A percentile compares a stretch with the other conserved stretches of the same genome.
phyloP scores from a whole-genome alignment of 2,329 filamentous ascomycete genomes.

The Paecilomyces niveus region DNA sequence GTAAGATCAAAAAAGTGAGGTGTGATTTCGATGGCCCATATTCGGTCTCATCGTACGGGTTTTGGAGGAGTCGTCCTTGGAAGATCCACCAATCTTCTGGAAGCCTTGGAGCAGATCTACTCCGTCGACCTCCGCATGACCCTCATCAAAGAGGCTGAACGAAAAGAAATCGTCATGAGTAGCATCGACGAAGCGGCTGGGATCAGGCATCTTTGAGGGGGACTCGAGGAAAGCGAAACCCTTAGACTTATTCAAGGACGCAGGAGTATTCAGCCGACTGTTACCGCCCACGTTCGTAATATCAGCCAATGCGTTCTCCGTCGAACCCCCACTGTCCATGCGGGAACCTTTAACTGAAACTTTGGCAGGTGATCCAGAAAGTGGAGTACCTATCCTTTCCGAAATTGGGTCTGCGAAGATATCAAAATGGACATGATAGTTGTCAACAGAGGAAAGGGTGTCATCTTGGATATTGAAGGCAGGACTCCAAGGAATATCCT shows the following conservation, averaged over 20 bases:
- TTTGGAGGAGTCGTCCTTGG: slow-evolving; percentile 25
- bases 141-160: slow-evolving; percentile 42
- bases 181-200: slow-evolving; percentile 25
- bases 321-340: slow-evolving; percentile 43
- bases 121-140: slow-evolving; percentile 35
- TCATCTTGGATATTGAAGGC: slow-evolving; percentile 48
- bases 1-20: slow-evolving; percentile 23
- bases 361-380: slow-evolving; percentile 49
- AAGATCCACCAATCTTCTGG: slow-evolving; percentile 38
- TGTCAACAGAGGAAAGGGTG: slow-evolving; percentile 27
- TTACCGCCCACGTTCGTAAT: slow-evolving; percentile 33
- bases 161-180: slow-evolving; percentile 40
- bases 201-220: slow-evolving; percentile 30
- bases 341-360: slow-evolving; percentile 45
- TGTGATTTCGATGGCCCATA: slow-evolving; percentile 25
- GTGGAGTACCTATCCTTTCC: slow-evolving; percentile 31
- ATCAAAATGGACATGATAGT: slow-evolving; percentile 47
- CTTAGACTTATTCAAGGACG: slow-evolving; percentile 28
- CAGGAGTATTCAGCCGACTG: slow-evolving; percentile 24
- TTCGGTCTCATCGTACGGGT: slow-evolving; percentile 22
- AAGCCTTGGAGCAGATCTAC: slow-evolving; percentile 42
- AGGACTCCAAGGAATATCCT: slow-evolving; percentile 39
- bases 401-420: slow-evolving; percentile 44
- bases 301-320: slow-evolving; percentile 44
- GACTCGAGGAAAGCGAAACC: slow-evolving; percentile 30